Evolutionary conservation across 495 filamentous ascomycete species (phyloP), one percentile per base, ranked within the genome.

Genomic region (Aspergillus nidulans): DNA sequence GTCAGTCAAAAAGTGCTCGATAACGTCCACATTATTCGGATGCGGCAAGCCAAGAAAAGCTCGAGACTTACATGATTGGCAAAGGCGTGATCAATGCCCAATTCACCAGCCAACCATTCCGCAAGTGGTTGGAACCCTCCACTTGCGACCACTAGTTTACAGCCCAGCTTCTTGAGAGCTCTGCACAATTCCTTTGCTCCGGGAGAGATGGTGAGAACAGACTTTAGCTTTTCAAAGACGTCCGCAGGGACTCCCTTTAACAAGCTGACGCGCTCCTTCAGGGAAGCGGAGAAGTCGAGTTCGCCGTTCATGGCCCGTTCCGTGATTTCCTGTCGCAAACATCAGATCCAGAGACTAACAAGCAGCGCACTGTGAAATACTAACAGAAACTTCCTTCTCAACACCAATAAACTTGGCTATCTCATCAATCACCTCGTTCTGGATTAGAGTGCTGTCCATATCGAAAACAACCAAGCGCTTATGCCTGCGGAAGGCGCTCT

Each of bases 371-470:
- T 23, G 41, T 36, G 43, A 47, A 30, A 13, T 36, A 60, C 76
- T 52, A 66, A 79, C 79, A 20, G 83, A 80, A 59, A 90, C 86
- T 59, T 83, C 56, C 50, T 80, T 79, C 60, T 85, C 86, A 10
- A 92, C 80, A 41, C 88, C 88, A 49, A 94, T 83, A 26, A 85
- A 84, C 30, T 84, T 82, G 19, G 94, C 94, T 51, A 98, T 86
- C 63, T 97, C 85, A 62, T 98, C 94, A 63, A 98, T 96, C 20
- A 95, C 90, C 74, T 98, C 94, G 65, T 98, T 90, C 53, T 92
- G 83, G 60, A 98, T 97, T 52, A 98, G 78, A 0, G 94, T 98
- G 56, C 86, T 91, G 69, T 98, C 94, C 94, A 98, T 98, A 65
- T 98, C 94, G 61, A 98, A 98, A 23, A 95, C 85, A 2, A 89